Evolutionary conservation across 257 asterid species (phyloP), one percentile per base, ranked within the genome.

Genomic region (Phtheirospermum japonicum): DNA sequence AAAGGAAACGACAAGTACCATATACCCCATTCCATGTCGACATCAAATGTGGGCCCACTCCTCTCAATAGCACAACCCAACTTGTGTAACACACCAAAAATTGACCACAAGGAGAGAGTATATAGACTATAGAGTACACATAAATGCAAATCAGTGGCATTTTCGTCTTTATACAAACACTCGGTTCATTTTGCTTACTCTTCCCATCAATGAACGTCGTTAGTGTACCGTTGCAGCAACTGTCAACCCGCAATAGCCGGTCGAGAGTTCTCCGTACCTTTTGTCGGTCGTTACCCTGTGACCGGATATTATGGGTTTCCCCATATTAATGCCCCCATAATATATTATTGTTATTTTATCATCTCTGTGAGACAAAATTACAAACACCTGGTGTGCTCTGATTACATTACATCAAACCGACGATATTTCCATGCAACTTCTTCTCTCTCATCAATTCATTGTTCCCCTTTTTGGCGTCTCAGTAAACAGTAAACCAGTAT

Each of bases 261-360:
- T 81, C 5, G 73, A 66, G 79, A 30, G 71, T 58, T 70, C 58
- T 50, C 55, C 45, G 66, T 40, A 70, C 57, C 52, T 9, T 66
- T 43, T 66, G 88, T 79, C 85, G 88, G 90, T 69, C 57, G 77
- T 17, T 61, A 59, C 49, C 26, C 42, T 26, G 59, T 68, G 49
- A 75, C 84, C 80, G 81, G 83, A 65, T 76, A 71, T 70, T 67
- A 57, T 65, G 85, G 75, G 79, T 76, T 72, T 74, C 90, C 82
- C 64, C 74, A 60, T 75, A 63, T 66, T 66, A 37, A 64, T 74
- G 76, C 76, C 53, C 65, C 17, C 31, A 23, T 23, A 23, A 23
- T 23, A 23, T 23, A 23, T 23, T 23, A 23, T 23, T 23, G 28
- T 23, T 23, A 23, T 1, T 42, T 13, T 12, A 13, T 40, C 17